Percentiles rank a stretch among this genome's conserved stretches.
Evolutionary conservation across 1,284 basidiomycete genomes (phyloP).

Genomic region (Fistulinella cinereoalba): DNA sequence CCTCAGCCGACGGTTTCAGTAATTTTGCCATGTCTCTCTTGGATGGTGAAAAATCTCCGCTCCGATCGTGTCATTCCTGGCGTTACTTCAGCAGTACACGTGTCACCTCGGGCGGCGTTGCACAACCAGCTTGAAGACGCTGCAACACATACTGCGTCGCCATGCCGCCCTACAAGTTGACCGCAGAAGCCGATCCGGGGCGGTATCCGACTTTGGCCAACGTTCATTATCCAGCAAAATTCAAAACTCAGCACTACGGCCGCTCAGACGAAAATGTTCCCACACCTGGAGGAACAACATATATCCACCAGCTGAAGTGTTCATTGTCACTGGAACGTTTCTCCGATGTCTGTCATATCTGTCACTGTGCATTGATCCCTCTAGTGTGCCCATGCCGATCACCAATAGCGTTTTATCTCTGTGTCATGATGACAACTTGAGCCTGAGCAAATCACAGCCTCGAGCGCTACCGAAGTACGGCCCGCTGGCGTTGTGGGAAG

Average conservation of each 20-base stretch:
- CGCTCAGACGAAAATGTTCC: constrained; percentile 1
- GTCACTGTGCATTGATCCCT: too few relatives aligned
- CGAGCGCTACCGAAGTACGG: not conserved
- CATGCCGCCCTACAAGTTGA: not conserved
- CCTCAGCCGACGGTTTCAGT: not conserved
- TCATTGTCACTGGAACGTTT: not conserved
- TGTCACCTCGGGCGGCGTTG: not conserved
- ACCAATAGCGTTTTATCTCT: constrained; percentile 1
- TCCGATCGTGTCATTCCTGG: not conserved
- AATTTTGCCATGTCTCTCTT: not conserved
- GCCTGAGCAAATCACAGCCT: not conserved
- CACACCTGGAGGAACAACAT: not conserved
- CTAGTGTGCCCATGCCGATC: not conserved
- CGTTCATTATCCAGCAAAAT: not conserved
- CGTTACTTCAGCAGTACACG: not conserved
- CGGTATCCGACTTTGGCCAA: not conserved
- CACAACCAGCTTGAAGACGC: too few relatives aligned
- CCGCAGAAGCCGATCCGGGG: not conserved
- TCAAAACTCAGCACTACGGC: constrained; percentile 4
- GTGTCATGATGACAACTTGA: not conserved
- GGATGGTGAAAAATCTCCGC: not conserved
- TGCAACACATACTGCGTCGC: too few relatives aligned
- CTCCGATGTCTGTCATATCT: not conserved
- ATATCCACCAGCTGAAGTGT: not conserved
- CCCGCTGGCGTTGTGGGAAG: too few relatives aligned